phyloP scores from a whole-genome alignment of 1,284 basidiomycete species.

The Ustilago cynodontis region DNA sequence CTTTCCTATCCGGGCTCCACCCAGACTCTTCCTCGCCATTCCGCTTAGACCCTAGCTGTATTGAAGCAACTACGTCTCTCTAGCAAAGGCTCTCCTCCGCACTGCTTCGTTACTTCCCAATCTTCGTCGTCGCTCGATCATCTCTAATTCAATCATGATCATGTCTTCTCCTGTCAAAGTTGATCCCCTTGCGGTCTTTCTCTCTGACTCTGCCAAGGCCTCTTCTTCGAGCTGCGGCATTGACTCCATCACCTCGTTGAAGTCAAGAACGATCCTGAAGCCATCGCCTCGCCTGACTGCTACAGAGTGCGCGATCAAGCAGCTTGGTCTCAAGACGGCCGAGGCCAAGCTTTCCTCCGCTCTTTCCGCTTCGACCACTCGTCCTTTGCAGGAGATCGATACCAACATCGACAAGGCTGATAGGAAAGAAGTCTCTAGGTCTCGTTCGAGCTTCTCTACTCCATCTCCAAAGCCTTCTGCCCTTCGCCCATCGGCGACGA shows the following conservation, averaged over 20 bases:
- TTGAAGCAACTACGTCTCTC: not conserved
- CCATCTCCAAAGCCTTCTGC: conserved; percentile 14
- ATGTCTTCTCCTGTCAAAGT: conserved; percentile 16
- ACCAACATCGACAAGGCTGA: conserved; percentile 23
- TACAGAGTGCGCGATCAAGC: not conserved
- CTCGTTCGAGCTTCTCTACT: not conserved
- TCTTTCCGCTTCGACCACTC: not conserved
- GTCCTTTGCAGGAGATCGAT: conserved; percentile 29
- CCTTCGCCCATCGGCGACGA: not conserved
- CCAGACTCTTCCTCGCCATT: not conserved
- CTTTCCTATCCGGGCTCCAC: not conserved
- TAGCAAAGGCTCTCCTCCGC: not conserved
- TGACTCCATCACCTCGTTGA: not conserved
- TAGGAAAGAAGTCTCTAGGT: conserved; percentile 9
- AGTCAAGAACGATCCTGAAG: not conserved
- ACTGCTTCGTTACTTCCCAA: not conserved
- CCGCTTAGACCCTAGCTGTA: not conserved
- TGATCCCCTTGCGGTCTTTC: conserved; percentile 4
- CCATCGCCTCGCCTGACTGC: not conserved
- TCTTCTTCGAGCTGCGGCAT: not conserved
- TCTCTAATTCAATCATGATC: conserved; percentile 17
- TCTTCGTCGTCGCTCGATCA: not conserved
- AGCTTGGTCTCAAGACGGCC: conserved; percentile 5
- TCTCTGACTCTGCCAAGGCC: conserved; percentile 1
- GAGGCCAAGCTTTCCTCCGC: not conserved